phyloP scores from a whole-genome alignment of 2,329 filamentous ascomycete species.

The Kalaharituber pfeilii region DNA sequence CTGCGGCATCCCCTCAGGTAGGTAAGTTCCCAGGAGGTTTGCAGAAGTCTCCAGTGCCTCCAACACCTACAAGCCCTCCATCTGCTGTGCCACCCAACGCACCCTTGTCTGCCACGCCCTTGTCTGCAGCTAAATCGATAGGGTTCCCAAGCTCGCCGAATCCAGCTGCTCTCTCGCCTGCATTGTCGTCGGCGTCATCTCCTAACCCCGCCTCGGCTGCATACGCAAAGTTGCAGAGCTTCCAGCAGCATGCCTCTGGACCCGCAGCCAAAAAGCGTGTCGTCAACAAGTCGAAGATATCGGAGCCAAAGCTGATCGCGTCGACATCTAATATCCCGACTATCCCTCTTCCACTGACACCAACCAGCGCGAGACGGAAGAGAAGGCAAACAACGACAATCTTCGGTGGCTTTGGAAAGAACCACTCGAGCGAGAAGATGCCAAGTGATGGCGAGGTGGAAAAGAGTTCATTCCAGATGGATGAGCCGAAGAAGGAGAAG shows the following conservation, averaged over 20 bases:
- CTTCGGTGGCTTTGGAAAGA: slow-evolving; percentile 15
- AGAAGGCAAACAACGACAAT: not conserved
- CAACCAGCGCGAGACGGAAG: not conserved
- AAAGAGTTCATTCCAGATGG: slow-evolving; percentile 14
- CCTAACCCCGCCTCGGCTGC: slow-evolving; percentile 3
- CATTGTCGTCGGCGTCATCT: not conserved
- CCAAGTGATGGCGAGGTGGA: slow-evolving; percentile 15
- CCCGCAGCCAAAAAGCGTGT: slow-evolving; percentile 14
- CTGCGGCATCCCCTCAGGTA: not conserved
- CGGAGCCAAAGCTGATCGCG: slow-evolving; percentile 15
- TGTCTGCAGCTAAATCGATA: not conserved
- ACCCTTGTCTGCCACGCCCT: not conserved
- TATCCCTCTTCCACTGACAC: not conserved
- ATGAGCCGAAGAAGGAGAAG: slow-evolving; percentile 14
- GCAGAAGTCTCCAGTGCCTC: not conserved
- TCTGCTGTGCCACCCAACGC: not conserved
- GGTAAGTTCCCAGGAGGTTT: not conserved
- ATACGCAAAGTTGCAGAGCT: slow-evolving; percentile 6
- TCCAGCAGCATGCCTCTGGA: slow-evolving; percentile 10
- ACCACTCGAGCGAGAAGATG: slow-evolving; percentile 14
- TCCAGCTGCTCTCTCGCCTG: not conserved
- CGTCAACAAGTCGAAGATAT: slow-evolving; percentile 15
- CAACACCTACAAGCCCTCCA: not conserved
- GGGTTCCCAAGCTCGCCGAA: not conserved
- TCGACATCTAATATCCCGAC: slow-evolving; percentile 17